Evolutionary conservation across 2,329 filamentous ascomycete species (phyloP), one percentile per base, ranked within the genome.

Genomic region (Dendrostoma leiphaemia): DNA sequence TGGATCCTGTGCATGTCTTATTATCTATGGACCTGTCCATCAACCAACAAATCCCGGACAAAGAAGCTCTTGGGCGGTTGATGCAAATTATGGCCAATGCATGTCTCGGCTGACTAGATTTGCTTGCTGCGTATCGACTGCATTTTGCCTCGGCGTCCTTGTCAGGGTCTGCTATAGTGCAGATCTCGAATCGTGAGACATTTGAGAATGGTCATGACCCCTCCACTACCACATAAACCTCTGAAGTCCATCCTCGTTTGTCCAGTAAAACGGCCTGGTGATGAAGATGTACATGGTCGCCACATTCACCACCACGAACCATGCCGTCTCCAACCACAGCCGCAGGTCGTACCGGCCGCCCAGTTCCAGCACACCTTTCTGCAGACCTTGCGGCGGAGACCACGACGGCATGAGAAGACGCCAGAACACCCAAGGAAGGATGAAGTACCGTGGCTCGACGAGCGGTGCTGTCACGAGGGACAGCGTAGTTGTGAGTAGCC

Each of bases 401-500:
- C 73, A 75, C 48, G 77, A 69, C 0, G 90, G 90, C 1, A 95
- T 73, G 64, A 95, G 81, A 7, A 97, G 72, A 1, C 94, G 82
- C 90, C 92, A 97, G 64, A 97, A 85, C 8, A 97, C 82, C 91
- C 91, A 99, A 0, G 93, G 92, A 12, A 97, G 79, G 66, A 99
- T 95, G 69, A 96, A 96, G 71, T 99, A 99, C 13, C 94, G 83
- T 13, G 94, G 94, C 69, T 99, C 94, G 9, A 99, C 93, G 1
- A 99, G 80, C 0, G 94, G 92, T 0, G 94, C 92, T 1, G 91
- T 94, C 51, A 96, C 74, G 12, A 99, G 81, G 0, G 90, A 93
- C 3, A 96, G 76, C 0, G 86, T 66, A 0, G 91, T 91, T 0
- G 92, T 81, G 4, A 85, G 72, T 7, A 96, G 69, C 59, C 83